Base-by-base conservation (phyloP, 1,284 basidiomycete species). In the Malassezia caprae region DNA sequence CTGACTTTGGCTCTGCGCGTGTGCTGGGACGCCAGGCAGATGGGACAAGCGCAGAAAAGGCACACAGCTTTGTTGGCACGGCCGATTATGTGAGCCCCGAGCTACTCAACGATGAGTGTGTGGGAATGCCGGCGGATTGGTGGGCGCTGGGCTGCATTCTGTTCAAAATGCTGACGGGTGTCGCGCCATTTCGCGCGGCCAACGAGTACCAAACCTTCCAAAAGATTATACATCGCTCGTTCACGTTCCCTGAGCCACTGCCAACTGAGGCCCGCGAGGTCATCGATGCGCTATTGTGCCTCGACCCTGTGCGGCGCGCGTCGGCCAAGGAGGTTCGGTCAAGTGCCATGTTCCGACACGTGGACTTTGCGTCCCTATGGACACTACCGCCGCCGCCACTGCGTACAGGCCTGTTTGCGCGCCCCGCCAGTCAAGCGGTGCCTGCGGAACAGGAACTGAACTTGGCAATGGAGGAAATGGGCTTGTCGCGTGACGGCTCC, bases 31-130 rank as follows among this genome's bases (percentile, higher is more conserved):
- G 46, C 19, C 30, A 24, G 27, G 19, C 34, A 3, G 26, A 47
- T 32, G 21, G 11, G 4, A 39, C 43, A 4, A 30, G 61, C 23
- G 80, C 84, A 11, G 84, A 82, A 39, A 30, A 31, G 8, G 24
- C 32, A 8, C 34, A 48, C 60, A 90, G 88, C 0, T 98, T 94
- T 76, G 94, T 98, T 21, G 93, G 93, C 10, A 94, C 91, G 1
- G 89, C 93, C 0, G 90, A 96, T 67, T 98, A 96, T 71, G 87
- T 96, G 56, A 85, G 87, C 10, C 93, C 93, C 0, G 93, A 98
- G 76, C 80, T 98, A 10, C 78, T 98, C 19, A 68, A 82, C 53
- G 81, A 82, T 44, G 85, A 85, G 60, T 82, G 75, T 0, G 78
- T 77, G 0, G 68, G 75, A 8, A 65, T 76, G 53, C 76, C 78